Evolutionary conservation across 2,329 filamentous ascomycete genomes (phyloP).

Genomic region (Metarhizium anisopliae): DNA sequence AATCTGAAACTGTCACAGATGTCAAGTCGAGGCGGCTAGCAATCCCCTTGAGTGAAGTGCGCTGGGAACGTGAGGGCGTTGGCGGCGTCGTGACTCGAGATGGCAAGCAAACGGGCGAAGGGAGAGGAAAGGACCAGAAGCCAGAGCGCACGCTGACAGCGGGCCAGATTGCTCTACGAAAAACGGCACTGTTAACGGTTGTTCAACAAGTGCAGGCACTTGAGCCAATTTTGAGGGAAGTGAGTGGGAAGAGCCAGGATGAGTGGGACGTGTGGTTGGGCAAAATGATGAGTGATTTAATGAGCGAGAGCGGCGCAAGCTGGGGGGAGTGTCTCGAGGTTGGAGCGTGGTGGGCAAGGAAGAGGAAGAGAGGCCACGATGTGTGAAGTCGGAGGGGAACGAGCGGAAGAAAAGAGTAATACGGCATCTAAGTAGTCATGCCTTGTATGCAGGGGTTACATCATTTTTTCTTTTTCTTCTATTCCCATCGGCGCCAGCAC

Average conservation of each 20-base stretch:
- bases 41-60: conserved; percentile 75
- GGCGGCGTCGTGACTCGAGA: conserved; percentile 54
- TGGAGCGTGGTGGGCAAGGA: conserved; percentile 84
- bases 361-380: conserved; percentile 29
- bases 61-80: conserved; percentile 75
- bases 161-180: conserved; percentile 64
- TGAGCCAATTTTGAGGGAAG: conserved; percentile 73
- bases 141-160: conserved; percentile 44
- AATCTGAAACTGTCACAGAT: conserved; percentile 61
- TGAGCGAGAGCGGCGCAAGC: conserved; percentile 67
- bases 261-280: conserved; percentile 90
- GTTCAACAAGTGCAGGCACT: conserved; percentile 78
- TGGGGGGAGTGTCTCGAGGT: conserved; percentile 82
- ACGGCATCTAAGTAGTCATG: conserved; percentile 3
- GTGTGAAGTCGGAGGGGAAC: neutral
- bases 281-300: conserved; percentile 76
- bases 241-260: conserved; percentile 77
- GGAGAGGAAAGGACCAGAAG: conserved; percentile 35
- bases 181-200: conserved; percentile 72
- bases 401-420: neutral
- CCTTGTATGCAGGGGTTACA: neutral
- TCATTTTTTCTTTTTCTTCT: neutral
- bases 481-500: neutral
- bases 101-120: conserved; percentile 50
- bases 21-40: conserved; percentile 69